Evolutionary conservation across 192 early-diverging fungal species (phyloP).

Genomic region (Phlyctochytrium bullatum): DNA sequence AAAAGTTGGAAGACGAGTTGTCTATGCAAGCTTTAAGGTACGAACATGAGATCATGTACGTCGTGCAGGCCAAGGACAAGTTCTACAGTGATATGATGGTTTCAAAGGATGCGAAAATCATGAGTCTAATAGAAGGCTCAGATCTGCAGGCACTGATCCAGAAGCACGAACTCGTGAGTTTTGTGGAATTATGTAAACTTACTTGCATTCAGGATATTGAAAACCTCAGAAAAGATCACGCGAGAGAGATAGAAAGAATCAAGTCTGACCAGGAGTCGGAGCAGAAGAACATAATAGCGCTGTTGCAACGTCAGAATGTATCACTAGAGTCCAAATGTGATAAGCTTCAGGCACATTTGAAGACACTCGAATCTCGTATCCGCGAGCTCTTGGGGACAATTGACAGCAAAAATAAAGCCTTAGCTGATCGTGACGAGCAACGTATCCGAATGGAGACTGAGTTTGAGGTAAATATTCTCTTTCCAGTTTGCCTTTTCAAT

Average conservation of each 20-base stretch:
- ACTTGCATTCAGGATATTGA: constrained; percentile 50
- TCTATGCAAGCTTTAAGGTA: constrained; percentile 48
- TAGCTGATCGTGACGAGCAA: constrained; percentile 49
- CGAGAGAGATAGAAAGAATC: constrained; percentile 55
- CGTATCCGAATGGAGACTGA: constrained; percentile 38
- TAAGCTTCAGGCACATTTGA: constrained; percentile 57
- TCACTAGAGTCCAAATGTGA: constrained; percentile 58
- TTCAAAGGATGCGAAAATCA: constrained; percentile 65
- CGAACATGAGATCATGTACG: constrained; percentile 64
- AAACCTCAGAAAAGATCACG: constrained; percentile 57
- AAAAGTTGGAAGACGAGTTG: constrained; percentile 61
- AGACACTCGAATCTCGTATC: constrained; percentile 51
- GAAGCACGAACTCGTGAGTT: constrained; percentile 57
- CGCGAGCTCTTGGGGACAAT: constrained; percentile 51
- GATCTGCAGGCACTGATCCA: constrained; percentile 61
- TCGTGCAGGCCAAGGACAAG: constrained; percentile 65
- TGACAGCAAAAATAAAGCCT: constrained; percentile 50
- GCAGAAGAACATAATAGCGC: constrained; percentile 51
- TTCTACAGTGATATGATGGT: constrained; percentile 68
- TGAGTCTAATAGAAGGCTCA: constrained; percentile 59
- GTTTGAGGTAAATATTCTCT: constrained; percentile 28
- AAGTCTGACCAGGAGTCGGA: constrained; percentile 62
- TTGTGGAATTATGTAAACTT: constrained; percentile 2
- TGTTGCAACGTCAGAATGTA: constrained; percentile 60
- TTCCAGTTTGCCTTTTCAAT: not conserved